Evolutionary conservation across 176 grass and related monocot species (phyloP).

Genomic region (Lolium rigidum): DNA sequence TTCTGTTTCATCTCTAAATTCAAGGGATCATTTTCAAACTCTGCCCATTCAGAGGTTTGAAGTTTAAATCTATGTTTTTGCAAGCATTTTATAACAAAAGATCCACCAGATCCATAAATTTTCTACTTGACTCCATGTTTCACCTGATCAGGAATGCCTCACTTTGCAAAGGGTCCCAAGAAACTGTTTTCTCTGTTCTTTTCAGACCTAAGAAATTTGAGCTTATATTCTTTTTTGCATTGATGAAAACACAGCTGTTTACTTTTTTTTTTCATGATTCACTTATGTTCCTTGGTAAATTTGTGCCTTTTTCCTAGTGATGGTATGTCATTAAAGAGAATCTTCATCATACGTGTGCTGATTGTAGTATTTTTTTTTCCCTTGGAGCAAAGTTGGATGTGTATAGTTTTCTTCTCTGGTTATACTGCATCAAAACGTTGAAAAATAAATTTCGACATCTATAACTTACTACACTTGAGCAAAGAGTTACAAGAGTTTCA

Average conservation of each 20-base stretch:
- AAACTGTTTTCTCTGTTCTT: too few relatives aligned
- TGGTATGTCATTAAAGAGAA: too few relatives aligned
- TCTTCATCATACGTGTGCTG: too few relatives aligned
- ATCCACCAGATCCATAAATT: neutral
- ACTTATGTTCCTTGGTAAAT: neutral
- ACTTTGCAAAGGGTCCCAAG: too few relatives aligned
- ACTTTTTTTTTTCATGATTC: neutral
- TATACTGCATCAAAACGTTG: neutral
- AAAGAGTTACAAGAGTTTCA: neutral
- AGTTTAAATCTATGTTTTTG: neutral
- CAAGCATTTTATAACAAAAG: neutral
- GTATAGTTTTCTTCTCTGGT: neutral
- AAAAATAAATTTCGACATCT: neutral
- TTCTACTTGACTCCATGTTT: neutral
- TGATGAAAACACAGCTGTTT: neutral
- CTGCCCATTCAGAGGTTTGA: neutral
- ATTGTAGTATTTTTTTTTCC: too few relatives aligned
- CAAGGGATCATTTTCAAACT: neutral
- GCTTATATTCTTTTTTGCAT: too few relatives aligned
- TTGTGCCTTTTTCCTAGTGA: neutral
- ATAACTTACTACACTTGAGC: neutral
- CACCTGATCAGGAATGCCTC: too few relatives aligned
- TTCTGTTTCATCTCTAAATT: neutral
- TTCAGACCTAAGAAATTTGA: too few relatives aligned
- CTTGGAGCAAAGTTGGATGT: too few relatives aligned